Evolutionary conservation across 2,329 filamentous ascomycete genomes (phyloP), one percentile per base, ranked within the genome.

Genomic region (Phaeosphaeria sp.): DNA sequence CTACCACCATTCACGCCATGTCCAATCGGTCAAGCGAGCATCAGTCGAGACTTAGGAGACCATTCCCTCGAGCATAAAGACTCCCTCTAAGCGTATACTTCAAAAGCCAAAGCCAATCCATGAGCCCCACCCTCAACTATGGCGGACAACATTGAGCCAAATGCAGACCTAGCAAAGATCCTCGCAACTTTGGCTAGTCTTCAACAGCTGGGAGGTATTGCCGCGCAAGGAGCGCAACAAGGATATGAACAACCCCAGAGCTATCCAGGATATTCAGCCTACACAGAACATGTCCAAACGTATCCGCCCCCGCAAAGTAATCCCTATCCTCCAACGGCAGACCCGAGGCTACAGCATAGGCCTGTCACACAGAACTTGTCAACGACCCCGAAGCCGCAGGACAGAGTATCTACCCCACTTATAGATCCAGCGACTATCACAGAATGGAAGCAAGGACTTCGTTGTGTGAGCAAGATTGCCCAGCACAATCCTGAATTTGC

Each of bases 371-470:
- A 69, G 25, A 64, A 67, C 47, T 57, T 55, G 22, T 56, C 60
- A 18, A 53, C 56, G 43, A 36, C 54, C 22, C 50, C 62, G 44
- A 55, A 54, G 47, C 63, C 65, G 3, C 71, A 68, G 48, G 51
- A 54, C 23, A 63, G 58, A 10, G 44, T 60, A 25, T 62, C 68
- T 3, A 66, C 67, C 11, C 65, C 72, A 3, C 47, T 65, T 13
- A 78, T 82, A 20, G 79, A 83, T 59, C 79, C 81, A 33, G 77
- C 81, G 0, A 80, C 77, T 0, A 83, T 83, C 56, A 81, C 76
- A 7, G 76, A 81, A 58, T 83, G 81, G 81, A 76, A 78, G 47
- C 76, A 77, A 50, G 81, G 78, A 18, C 67, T 83, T 6, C 77
- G 81, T 18, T 81, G 79, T 53, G 75, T 82, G 13, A 82, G 69